phyloP scores from a whole-genome alignment of 2,329 filamentous ascomycete genomes.

The Penicillium decumbens region DNA sequence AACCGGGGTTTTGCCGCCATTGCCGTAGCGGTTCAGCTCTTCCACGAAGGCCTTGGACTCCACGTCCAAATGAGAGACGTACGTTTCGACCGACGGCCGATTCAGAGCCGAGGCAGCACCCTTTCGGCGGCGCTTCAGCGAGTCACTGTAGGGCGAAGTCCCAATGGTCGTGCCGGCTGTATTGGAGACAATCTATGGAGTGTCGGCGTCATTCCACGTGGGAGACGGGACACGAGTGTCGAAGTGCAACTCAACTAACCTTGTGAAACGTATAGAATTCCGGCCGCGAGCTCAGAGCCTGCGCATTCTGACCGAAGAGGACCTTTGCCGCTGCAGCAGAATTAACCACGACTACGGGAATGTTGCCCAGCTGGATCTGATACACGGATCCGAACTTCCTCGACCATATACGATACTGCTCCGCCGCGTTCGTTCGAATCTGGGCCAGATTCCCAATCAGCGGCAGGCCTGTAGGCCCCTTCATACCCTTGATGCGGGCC shows the following conservation, averaged over 20 bases:
- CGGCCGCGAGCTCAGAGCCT: conserved; percentile 53
- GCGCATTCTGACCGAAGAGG: conserved; percentile 51
- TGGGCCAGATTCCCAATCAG: conserved; percentile 55
- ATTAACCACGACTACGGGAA: conserved; percentile 55
- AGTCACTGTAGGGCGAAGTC: conserved; percentile 63
- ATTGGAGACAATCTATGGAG: conserved; percentile 54
- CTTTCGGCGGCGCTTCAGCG: conserved; percentile 60
- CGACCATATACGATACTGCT: conserved; percentile 55
- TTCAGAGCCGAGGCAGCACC: conserved; percentile 63
- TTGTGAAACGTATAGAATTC: conserved; percentile 59
- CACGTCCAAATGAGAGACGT: conserved; percentile 58
- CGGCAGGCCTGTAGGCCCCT: conserved; percentile 50
- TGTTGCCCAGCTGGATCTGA: conserved; percentile 56
- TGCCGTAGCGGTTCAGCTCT: conserved; percentile 57
- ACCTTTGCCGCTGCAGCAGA: conserved; percentile 49
- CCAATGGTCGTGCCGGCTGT: conserved; percentile 65
- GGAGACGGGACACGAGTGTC: background rate
- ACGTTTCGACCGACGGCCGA: conserved; percentile 59
- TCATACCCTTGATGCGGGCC: conserved; percentile 46
- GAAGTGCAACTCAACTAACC: conserved; percentile 30
- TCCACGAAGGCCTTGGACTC: conserved; percentile 60
- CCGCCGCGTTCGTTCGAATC: conserved; percentile 53
- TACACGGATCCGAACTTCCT: conserved; percentile 50
- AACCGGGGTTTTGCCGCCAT: conserved; percentile 51
- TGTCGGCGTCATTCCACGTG: background rate